phyloP scores from a whole-genome alignment of 495 filamentous ascomycete genomes.

The Penicillium maclennaniae region DNA sequence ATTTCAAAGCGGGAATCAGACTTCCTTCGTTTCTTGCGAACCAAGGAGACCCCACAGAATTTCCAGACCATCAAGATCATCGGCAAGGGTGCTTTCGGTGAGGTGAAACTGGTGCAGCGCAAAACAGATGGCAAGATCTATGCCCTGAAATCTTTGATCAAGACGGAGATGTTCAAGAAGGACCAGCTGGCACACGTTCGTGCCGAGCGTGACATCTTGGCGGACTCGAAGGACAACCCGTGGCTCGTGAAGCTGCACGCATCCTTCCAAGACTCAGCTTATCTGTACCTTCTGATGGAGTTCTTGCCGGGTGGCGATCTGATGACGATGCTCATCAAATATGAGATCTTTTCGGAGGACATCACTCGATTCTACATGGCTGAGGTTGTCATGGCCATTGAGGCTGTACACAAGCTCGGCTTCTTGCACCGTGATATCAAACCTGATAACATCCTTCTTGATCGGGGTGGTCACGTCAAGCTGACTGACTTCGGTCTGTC shows the following conservation, averaged over 20 bases:
- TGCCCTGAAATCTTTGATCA: slow-evolving; percentile 95
- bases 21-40: slow-evolving; percentile 91
- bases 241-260: slow-evolving; percentile 98
- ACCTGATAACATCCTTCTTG: slow-evolving; percentile 96
- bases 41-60: slow-evolving; percentile 85
- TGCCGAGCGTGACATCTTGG: slow-evolving; percentile 93
- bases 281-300: slow-evolving; percentile 99
- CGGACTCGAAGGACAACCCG: slow-evolving; percentile 91
- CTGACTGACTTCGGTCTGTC: slow-evolving; percentile 98
- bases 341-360: slow-evolving; percentile 98
- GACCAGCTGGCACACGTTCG: slow-evolving; percentile 99
- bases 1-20: slow-evolving; percentile 80
- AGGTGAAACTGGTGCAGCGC: slow-evolving; percentile 94
- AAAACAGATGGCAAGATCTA: slow-evolving; percentile 97
- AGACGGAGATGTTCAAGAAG: slow-evolving; percentile 99
- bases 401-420: slow-evolving; percentile 94
- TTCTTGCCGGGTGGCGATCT: slow-evolving; percentile 96
- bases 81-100: slow-evolving; percentile 97
- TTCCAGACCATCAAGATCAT: slow-evolving; percentile 96
- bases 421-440: slow-evolving; percentile 99
- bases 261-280: slow-evolving; percentile 93
- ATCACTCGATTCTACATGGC: slow-evolving; percentile 99
- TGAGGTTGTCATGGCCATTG: slow-evolving; percentile 94
- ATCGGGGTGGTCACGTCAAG: slow-evolving; percentile 94
- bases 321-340: slow-evolving; percentile 99